phyloP scores from a whole-genome alignment of 352 stramenopile species.

The Stephanocyclus meneghinianus region DNA sequence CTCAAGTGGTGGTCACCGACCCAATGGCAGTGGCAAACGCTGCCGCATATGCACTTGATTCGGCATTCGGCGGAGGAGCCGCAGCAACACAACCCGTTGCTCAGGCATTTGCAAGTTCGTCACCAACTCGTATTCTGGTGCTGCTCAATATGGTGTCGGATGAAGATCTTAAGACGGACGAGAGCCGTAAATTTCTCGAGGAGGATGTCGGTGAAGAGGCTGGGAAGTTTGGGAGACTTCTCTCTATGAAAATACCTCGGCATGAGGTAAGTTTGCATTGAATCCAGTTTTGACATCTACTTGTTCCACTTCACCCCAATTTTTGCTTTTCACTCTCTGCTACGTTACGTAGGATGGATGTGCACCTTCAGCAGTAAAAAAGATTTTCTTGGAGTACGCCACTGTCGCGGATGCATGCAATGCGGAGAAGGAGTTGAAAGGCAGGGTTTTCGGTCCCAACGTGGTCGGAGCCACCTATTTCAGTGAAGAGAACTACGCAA shows the following conservation, averaged over 20 bases:
- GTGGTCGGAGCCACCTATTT: conserved; percentile 89
- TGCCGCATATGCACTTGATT: conserved; percentile 40
- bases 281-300: neutral
- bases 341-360: conserved; percentile 32
- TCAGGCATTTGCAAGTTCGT: neutral
- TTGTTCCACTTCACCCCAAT: neutral
- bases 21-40: conserved; percentile 43
- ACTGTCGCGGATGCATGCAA: conserved; percentile 83
- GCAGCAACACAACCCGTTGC: neutral
- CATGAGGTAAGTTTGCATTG: conserved; percentile 75
- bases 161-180: conserved; percentile 92
- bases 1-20: conserved; percentile 28
- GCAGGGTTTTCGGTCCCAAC: conserved; percentile 90
- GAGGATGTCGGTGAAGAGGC: conserved; percentile 96
- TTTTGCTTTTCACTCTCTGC: neutral
- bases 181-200: conserved; percentile 93
- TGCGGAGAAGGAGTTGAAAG: conserved; percentile 88
- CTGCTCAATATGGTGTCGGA: conserved; percentile 97
- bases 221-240: conserved; percentile 85
- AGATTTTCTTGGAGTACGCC: conserved; percentile 93
- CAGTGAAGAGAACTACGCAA: conserved; percentile 87
- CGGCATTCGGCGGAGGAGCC: conserved; percentile 20
- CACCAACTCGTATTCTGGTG: conserved; percentile 81
- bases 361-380: conserved; percentile 52
- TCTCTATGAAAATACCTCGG: conserved; percentile 84